Evolutionary conservation across 164 flowering plant genomes (phyloP).

Genomic region (Stephania japonica): DNA sequence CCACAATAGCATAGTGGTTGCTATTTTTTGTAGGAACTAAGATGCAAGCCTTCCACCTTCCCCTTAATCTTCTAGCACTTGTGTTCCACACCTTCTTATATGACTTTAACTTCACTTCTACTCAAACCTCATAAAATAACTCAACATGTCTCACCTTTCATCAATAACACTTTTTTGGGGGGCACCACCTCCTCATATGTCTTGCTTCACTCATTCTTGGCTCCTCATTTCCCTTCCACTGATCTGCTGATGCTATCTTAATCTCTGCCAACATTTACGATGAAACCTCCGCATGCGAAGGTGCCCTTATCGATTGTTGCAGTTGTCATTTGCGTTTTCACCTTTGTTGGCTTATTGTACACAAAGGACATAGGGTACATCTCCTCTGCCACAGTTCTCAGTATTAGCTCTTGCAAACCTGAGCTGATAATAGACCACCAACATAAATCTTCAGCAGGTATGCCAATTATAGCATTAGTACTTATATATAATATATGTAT

Average conservation of each 20-base stretch:
- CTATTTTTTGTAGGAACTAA: slow-evolving; percentile 5
- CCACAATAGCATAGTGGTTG: background rate
- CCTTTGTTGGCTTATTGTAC: slow-evolving; percentile 50
- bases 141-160: slow-evolving; percentile 10
- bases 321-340: slow-evolving; percentile 34
- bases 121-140: slow-evolving; percentile 38
- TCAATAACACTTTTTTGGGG: slow-evolving; percentile 16
- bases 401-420: slow-evolving; percentile 37
- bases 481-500: too few relatives aligned
- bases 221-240: background rate
- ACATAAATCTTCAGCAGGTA: slow-evolving; percentile 19
- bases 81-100: slow-evolving; percentile 15
- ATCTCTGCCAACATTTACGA: slow-evolving; percentile 10
- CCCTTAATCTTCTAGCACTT: slow-evolving; percentile 16
- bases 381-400: slow-evolving; percentile 39
- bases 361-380: slow-evolving; percentile 43
- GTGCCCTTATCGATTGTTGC: slow-evolving; percentile 46
- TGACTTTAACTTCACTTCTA: slow-evolving; percentile 76
- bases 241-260: background rate
- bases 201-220: background rate
- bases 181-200: slow-evolving; percentile 7
- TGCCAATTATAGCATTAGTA: background rate
- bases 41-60: slow-evolving; percentile 43
- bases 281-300: slow-evolving; percentile 40
- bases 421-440: slow-evolving; percentile 5